Evolutionary conservation across 768 basidiomycete genomes (phyloP), one percentile per base, ranked within the genome.

Genomic region (Boletus coccyginus): DNA sequence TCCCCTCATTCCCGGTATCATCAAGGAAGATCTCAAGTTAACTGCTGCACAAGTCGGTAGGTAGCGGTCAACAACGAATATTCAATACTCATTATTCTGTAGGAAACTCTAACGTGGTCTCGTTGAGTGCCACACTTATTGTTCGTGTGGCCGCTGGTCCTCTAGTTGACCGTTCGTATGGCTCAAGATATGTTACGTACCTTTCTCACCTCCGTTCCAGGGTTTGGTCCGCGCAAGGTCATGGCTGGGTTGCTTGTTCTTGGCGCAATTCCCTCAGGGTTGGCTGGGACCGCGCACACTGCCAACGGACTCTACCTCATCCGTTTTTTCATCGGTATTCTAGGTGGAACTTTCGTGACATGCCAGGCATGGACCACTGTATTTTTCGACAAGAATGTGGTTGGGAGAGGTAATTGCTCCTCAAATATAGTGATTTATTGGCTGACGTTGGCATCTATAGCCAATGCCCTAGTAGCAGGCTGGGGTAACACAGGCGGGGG

Each of bases 361-460:
- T 84, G 82, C 57, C 79, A 84, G 52, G 78, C 79, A 4, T 84
- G 85, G 81, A 83, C 83, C 10, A 82, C 85, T 0, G 71, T 70
- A 4, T 85, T 86, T 68, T 86, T 81, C 65, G 82, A 84, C 65
- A 83, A 78, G 44, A 67, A 68, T 45, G 64, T 75, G 35, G 78
- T 79, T 17, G 78, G 78, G 5, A 68, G 67, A 1, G 70, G 69
- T 70, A 35, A 59, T 16, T 45, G 2, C 14, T 41, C 32, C 38
- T 24, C 39, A 19, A 12, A 35, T 29, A 29, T 47, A 39, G 60
- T 13, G 19, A 7, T n/a, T 10, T 24, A 8, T 12, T 42, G 16
- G 11, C 21, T 56, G 35, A 56, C n/a, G 12, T 0, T 0, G 5
- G 31, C 17, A 1, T 40, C 32, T 19, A 46, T n/a, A 56, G 55